Evolutionary conservation across 768 basidiomycete genomes (phyloP), one percentile per base, ranked within the genome.

Genomic region (Phaeotremella skinneri): DNA sequence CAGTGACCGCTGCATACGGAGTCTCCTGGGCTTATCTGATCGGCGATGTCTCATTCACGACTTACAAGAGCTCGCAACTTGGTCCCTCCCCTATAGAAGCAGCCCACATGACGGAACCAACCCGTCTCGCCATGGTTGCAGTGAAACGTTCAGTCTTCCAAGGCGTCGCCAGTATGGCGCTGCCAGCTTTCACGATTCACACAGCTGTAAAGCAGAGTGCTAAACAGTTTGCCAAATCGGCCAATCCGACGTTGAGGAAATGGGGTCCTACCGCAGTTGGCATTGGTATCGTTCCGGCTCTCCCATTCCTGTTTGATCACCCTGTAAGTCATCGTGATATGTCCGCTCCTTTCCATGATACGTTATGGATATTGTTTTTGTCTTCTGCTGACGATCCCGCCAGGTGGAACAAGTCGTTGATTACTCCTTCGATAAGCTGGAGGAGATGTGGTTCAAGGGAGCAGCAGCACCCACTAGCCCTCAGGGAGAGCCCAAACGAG

Each of bases 161-260:
- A 49, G 68, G 63, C 29, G 56, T 75, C 25, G 77, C 77, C 6
- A 72, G 69, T 1, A 78, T 78, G 77, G 76, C 76, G 31, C 58
- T 78, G 20, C 77, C 77, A 0, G 76, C 77, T 5, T 73, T 77
- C 59, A 78, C 77, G 6, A 76, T 78, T 43, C 77, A 78, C 61
- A 69, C 73, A 0, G 73, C 74, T 14, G 77, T 78, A 26, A 70
- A 62, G 41, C 62, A 75, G 25, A 61, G 69, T 5, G 67, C 72
- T 4, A 72, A 66, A 52, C 68, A 66, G n/a, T 76, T 77, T 52
- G 61, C 63, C 4, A 75, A 72, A 49, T 62, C 53, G n/a, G 57
- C 59, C 17, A 75, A 69, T 48, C 61, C 68, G 0, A 60, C 68
- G 17, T 39, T 76, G 20, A 70, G 64, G 45, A 58, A 67, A 20